These are phyloP conservation scores for Polytrichum formosum DNA, from an alignment of 225 moss, liverwort and hornwort species.

Conservation along the genomic window DNA sequence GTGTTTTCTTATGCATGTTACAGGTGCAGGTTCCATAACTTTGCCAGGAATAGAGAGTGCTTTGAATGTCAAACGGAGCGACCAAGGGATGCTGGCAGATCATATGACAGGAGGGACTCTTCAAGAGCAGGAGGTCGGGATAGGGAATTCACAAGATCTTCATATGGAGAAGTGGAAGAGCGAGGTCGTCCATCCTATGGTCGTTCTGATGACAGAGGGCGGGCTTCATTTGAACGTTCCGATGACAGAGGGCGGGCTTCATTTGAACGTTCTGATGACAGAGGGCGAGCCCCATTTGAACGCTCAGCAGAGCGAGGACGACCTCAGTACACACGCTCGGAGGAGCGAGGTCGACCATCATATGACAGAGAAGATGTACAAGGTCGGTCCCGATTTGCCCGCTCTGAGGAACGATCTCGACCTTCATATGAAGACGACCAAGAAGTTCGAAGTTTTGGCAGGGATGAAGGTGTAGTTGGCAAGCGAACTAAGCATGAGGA, in stretches of 20 bases:
- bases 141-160: slow-evolving; percentile 35
- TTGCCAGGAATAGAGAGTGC: slow-evolving; percentile 55
- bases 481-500: slow-evolving; percentile 52
- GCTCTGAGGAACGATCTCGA: slow-evolving; percentile 27
- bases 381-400: slow-evolving; percentile 25
- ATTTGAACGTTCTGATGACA: slow-evolving; percentile 32
- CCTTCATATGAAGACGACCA: slow-evolving; percentile 7
- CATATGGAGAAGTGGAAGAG: slow-evolving; percentile 37
- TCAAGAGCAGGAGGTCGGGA: slow-evolving; percentile 27
- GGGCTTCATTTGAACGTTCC: slow-evolving; percentile 18
- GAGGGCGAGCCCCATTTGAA: background rate
- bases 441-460: slow-evolving; percentile 17
- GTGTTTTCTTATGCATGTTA: background rate
- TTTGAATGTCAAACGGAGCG: slow-evolving; percentile 54
- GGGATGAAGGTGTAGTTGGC: slow-evolving; percentile 17
- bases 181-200: slow-evolving; percentile 28
- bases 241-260: slow-evolving; percentile 30
- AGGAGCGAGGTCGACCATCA: slow-evolving; percentile 27
- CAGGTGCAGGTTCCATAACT: slow-evolving; percentile 66
- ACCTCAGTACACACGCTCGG: slow-evolving; percentile 14
- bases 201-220: slow-evolving; percentile 6
- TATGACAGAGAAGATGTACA: slow-evolving; percentile 27
- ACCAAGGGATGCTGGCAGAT: slow-evolving; percentile 43
- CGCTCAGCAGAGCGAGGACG: slow-evolving; percentile 18
- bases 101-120: slow-evolving; percentile 30